phyloP scores from a whole-genome alignment of 179 eudicot species.

The Actinidia arguta region DNA sequence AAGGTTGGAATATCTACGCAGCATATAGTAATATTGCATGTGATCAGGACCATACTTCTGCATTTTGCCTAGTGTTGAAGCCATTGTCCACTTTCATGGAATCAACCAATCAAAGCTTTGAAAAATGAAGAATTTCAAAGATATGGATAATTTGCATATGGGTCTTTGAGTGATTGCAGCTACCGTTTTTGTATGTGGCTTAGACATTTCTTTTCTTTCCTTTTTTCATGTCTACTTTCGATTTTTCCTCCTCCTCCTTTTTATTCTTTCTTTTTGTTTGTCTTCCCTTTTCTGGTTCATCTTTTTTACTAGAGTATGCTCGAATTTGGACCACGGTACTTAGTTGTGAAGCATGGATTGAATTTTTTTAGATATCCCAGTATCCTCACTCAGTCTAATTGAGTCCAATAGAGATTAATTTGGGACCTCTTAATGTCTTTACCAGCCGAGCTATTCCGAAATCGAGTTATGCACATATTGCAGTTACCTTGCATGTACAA shows the following conservation, averaged over 20 bases:
- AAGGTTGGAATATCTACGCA: background rate
- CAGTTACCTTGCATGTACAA: background rate
- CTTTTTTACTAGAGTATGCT: too few relatives aligned
- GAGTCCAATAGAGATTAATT: too few relatives aligned
- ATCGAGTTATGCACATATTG: background rate
- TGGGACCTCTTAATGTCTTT: too few relatives aligned
- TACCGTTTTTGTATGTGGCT: background rate
- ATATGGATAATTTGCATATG: background rate
- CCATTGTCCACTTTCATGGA: too few relatives aligned
- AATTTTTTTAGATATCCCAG: background rate
- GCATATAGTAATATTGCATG: background rate
- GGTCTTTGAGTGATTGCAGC: background rate
- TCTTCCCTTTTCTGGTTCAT: too few relatives aligned
- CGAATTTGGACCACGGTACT: background rate
- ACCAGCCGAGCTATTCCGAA: background rate
- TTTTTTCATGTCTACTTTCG: background rate
- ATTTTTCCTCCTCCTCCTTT: background rate
- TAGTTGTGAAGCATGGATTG: background rate
- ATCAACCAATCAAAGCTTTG: background rate
- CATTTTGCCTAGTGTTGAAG: too few relatives aligned
- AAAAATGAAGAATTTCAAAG: background rate
- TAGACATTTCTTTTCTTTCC: background rate
- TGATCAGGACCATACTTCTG: too few relatives aligned
- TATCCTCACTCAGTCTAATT: too few relatives aligned
- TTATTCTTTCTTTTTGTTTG: background rate